Evolutionary conservation across 1,139 yeast species (phyloP), one percentile per base, ranked within the genome.

Genomic region (Candida glucosophila): DNA sequence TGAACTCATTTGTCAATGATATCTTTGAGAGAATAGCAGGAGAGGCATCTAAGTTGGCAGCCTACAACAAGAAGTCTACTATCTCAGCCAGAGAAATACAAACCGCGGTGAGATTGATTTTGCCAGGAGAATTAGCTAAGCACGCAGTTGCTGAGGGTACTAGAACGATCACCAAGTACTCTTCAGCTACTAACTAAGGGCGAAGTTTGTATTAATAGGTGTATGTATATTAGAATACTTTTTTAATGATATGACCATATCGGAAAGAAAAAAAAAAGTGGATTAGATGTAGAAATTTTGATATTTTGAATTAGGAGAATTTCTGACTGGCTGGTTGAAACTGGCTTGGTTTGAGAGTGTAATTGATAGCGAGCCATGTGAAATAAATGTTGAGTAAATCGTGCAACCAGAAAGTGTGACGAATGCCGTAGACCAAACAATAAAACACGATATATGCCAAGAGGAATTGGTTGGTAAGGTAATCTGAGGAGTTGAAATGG

Each of bases 81-180:
- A 90, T 90, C 55, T 86, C 97, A 42, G 95, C 98, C 36, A 86
- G 98, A 74, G 98, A 90, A 70, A 90, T 90, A 56, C 98, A 90
- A 71, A 90, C 97, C 49, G 96, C 98, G 47, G 98, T 90, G 47
- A 83, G 97, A 77, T 80, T 90, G 58, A 90, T 90, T 69, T 81
- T 90, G 54, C 98, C 98, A 46, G 98, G 98, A 78, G 98, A 90
- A 73, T 78, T 90, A 66, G 96, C 98, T 47, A 90, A 88, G 77
- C 97, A 88, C 68, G 96, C 97, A 52, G 95, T 86, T 52, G 82
- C 95, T 50, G 97, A 88, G 71, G 97, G 97, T 76, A 88, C 97
- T 52, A 86, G 96, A 80, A 95, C 98, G 64, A 97, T 90, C 52
- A 88, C 97, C 66, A 90, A 90, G 77, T 90, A 88, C 78, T 85